Evolutionary conservation across 1,139 yeast genomes (phyloP).

Genomic region (Hansenula anomala): DNA sequence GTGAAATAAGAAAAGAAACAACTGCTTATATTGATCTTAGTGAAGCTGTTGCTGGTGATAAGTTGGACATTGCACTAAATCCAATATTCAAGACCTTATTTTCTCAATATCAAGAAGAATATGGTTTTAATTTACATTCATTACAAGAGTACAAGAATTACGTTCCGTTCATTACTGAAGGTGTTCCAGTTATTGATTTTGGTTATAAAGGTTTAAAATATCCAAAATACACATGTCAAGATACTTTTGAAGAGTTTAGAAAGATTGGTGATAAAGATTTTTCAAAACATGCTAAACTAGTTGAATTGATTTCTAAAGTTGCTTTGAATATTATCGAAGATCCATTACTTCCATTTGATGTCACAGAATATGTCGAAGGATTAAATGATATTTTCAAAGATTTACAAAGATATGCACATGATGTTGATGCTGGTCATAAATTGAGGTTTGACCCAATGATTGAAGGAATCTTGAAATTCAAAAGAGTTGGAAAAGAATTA

Average conservation of each 20-base stretch:
- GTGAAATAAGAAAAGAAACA: conserved; percentile 54
- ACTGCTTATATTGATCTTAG: conserved; percentile 75
- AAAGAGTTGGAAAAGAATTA: conserved; percentile 35
- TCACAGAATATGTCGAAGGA: conserved; percentile 42
- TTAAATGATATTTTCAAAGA: conserved; percentile 44
- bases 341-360: conserved; percentile 72
- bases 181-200: conserved; percentile 66
- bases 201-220: conserved; percentile 26
- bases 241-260: conserved; percentile 56
- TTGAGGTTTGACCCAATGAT: conserved; percentile 26
- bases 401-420: conserved; percentile 38
- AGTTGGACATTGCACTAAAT: conserved; percentile 55
- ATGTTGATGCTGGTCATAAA: conserved; percentile 12
- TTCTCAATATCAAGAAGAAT: conserved; percentile 17
- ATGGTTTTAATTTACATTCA: conserved; percentile 18
- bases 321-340: conserved; percentile 59
- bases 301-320: conserved; percentile 51
- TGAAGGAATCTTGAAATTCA: conserved; percentile 29
- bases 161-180: conserved; percentile 49
- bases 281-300: conserved; percentile 51
- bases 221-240: conserved; percentile 64
- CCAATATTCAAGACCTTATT: conserved; percentile 53
- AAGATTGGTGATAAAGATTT: conserved; percentile 50
- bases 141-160: conserved; percentile 58
- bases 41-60: conserved; percentile 63